Base-by-base conservation (phyloP, 768 basidiomycete genomes). In the Paxillus ammoniavirescens region DNA sequence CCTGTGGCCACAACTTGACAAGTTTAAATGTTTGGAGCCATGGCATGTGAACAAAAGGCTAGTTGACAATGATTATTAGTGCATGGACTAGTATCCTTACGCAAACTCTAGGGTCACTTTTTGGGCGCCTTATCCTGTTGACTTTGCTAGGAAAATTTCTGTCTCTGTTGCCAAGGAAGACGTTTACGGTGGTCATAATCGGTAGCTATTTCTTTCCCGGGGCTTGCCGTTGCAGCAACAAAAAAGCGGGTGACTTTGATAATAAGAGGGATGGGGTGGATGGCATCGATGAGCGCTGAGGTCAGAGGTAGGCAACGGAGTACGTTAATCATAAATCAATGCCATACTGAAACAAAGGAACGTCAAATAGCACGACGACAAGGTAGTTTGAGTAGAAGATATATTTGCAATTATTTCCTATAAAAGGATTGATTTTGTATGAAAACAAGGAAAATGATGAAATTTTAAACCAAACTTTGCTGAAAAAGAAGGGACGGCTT, bases 401-500 rank as follows among this genome's bases (percentile, higher is more conserved):
- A 18, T 21, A 18, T 15, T 48, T 35, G 5, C 13, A 23, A 42
- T 28, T 18, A 28, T 35, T n/a, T 50, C 46, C 52, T 17, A 23
- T 23, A 35, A 54, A 37, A 9, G 57, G 53, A 1, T 44, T n/a
- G 47, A 58, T 56, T 63, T 1, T 52, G 56, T 42, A 10, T 6
- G 8, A 62, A 66, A 17, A 5, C 8, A 41, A 38, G 2, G 26
- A 43, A 57, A 62, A 65, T 59, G 47, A 50, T 53, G 33, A 61
- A 15, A 50, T 61, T 64, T 64, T 42, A 36, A 57, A 45, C 61
- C 42, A 33, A 64, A 60, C 53, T 48, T 47, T 45, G 42, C 37
- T 33, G 46, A 64, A 70, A 68, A 62, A 65, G 68, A 65, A 65
- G 67, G 65, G 61, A 65, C 63, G 61, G 68, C 75, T 76, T 77